Evolutionary conservation across 176 grass and related monocot genomes (phyloP), one percentile per base, ranked within the genome.

Genomic region (Chrysopogon serrulatus): DNA sequence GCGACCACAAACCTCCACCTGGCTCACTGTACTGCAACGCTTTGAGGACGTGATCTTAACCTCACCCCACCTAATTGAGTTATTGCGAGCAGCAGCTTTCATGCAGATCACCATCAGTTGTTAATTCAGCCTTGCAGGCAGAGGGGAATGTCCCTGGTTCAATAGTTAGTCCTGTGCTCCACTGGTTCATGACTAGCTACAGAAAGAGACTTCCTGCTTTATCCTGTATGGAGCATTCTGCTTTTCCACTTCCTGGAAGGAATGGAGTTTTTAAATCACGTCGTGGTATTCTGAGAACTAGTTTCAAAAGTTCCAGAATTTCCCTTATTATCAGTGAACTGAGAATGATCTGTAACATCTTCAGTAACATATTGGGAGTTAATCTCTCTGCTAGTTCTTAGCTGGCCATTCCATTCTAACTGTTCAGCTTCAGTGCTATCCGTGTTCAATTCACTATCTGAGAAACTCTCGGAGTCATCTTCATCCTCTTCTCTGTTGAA

Each of bases 21-120:
- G 80, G 49, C 36, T 91, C 90, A 35, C 71, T 69, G 16, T 74
- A 73, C 78, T 91, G 53, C 10, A 72, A 68, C 96, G 91, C 82
- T 95, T 98, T 42, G 96, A 82, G 48, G 96, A 92, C 96, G 83
- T 33, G n/a, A 53, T n/a, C 84, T 98, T 98, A 71, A 98, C 96
- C 87, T 95, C 92, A 65, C 96, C 96, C 96, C 96, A 98, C 88
- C 87, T 90, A 26, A 98, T 95, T 56, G 88, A 85, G 67, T 35
- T 87, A 45, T 49, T 81, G 30, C 80, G 75, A 77, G 72, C 72
- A 78, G 57, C 37, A 84, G 77, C 65, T 13, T 76, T 79, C 67
- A 68, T 83, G 77, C 24, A 82, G 53, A 70, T 68, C 49, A 60
- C 59, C 84, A 81, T 85, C 90, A 79, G 64, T 63, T 27, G 36